A percentile compares a stretch with the other conserved stretches of the same genome.
These are phyloP conservation scores for Jaltomata sinuosa DNA, from an alignment of 257 asterid genomes.

Conservation along the genomic window DNA sequence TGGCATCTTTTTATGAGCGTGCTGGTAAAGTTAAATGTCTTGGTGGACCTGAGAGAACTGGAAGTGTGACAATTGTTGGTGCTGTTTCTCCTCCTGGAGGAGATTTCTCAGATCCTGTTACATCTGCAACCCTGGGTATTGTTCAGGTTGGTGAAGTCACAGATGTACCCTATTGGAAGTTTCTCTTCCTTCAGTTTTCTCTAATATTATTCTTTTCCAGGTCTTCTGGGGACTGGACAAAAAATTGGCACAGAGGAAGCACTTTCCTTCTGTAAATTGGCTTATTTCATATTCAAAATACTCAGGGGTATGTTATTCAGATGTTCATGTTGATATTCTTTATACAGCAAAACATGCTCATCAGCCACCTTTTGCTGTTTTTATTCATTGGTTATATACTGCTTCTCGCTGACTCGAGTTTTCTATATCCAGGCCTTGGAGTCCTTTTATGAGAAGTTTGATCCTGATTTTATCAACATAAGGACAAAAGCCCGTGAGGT, in stretches of 20 bases:
- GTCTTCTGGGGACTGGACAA: slow-evolving; percentile 99
- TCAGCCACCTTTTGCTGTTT: not conserved
- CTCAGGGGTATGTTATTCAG: slow-evolving; percentile 52
- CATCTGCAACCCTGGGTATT: slow-evolving; percentile 95
- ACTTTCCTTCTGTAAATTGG: slow-evolving; percentile 98
- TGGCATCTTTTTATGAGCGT: slow-evolving; percentile 97
- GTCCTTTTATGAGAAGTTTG: slow-evolving; percentile 92
- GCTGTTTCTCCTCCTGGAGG: slow-evolving; percentile 99
- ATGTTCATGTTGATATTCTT: not conserved
- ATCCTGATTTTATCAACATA: slow-evolving; percentile 84
- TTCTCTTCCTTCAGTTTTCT: slow-evolving; percentile 5
- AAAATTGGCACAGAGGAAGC: slow-evolving; percentile 91
- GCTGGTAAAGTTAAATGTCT: slow-evolving; percentile 99
- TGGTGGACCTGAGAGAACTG: slow-evolving; percentile 96
- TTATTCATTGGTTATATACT: not conserved
- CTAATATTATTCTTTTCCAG: slow-evolving; percentile 24
- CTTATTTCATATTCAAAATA: slow-evolving; percentile 94
- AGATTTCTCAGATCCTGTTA: slow-evolving; percentile 98
- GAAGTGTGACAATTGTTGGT: slow-evolving; percentile 97
- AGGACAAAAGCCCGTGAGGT: slow-evolving; percentile 99
- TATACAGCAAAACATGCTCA: not conserved
- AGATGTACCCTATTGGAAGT: not conserved
- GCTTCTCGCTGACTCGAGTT: slow-evolving; percentile 30
- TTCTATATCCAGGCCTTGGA: slow-evolving; percentile 66
- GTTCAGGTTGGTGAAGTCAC: slow-evolving; percentile 56